phyloP scores from a whole-genome alignment of 2,329 filamentous ascomycete genomes.

The Byssoonygena ceratinophila region DNA sequence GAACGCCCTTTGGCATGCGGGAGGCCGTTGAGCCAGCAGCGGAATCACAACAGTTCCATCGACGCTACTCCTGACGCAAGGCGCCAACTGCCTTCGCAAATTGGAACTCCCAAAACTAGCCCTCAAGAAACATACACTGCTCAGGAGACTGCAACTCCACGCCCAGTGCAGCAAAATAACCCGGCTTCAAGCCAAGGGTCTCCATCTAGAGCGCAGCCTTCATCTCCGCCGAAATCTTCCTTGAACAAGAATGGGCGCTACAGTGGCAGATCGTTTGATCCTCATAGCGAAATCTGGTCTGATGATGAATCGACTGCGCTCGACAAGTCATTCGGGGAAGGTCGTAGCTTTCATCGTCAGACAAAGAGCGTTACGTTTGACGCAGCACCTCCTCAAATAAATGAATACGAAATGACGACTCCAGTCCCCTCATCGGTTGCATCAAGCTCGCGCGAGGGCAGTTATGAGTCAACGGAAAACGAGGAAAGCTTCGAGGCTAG shows the following conservation, averaged over 20 bases:
- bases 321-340: slow-evolving; percentile 51
- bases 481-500: slow-evolving; percentile 54
- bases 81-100: slow-evolving; percentile 17
- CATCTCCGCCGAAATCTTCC: slow-evolving; percentile 81
- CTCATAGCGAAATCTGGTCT: slow-evolving; percentile 57
- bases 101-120: slow-evolving; percentile 18
- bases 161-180: slow-evolving; percentile 6
- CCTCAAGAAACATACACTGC: slow-evolving; percentile 6
- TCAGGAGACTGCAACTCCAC: slow-evolving; percentile 2
- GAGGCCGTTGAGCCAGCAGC: slow-evolving; percentile 45
- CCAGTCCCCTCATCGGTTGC: slow-evolving; percentile 89
- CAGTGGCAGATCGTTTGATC: slow-evolving; percentile 57
- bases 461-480: slow-evolving; percentile 72
- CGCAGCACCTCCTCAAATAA: slow-evolving; percentile 80
- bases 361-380: slow-evolving; percentile 97
- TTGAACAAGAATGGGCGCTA: slow-evolving; percentile 56
- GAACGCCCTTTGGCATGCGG: slow-evolving; percentile 67
- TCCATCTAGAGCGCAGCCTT: slow-evolving; percentile 55
- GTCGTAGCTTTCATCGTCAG: slow-evolving; percentile 64
- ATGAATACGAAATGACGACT: slow-evolving; percentile 97
- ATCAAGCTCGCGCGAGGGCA: slow-evolving; percentile 82
- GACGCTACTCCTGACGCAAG: slow-evolving; percentile 20
- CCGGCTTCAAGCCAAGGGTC: slow-evolving; percentile 33
- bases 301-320: slow-evolving; percentile 52
- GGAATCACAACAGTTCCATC: slow-evolving; percentile 61